These are phyloP conservation scores for Cyclotella baltica DNA, from an alignment of 108 stramenopile genomes.

Conservation along the genomic window DNA sequence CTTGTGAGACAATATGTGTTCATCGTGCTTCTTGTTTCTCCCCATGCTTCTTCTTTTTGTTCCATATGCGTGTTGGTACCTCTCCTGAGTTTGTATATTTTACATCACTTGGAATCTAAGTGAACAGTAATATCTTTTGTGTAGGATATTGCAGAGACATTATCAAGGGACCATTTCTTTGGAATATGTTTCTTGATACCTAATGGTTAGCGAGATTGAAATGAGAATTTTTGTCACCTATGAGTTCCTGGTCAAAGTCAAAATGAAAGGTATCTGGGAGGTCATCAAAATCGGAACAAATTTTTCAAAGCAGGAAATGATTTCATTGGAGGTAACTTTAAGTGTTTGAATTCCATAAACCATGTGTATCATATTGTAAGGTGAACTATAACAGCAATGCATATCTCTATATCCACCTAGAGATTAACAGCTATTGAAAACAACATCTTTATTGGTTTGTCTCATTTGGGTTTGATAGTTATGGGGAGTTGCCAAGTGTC, in stretches of 20 bases:
- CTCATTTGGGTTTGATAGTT: slow-evolving; percentile 5
- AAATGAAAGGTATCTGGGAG: slow-evolving; percentile 16
- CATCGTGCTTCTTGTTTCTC: too few species aligned
- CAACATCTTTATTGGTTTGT: not conserved
- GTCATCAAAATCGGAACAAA: slow-evolving; percentile 4
- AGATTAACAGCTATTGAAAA: slow-evolving; percentile 9
- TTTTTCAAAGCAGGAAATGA: slow-evolving; percentile 3
- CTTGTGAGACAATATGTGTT: too few species aligned
- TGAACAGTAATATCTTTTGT: too few species aligned
- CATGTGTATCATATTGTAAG: slow-evolving; percentile 17
- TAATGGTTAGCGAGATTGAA: too few species aligned
- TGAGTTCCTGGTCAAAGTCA: slow-evolving; percentile 33
- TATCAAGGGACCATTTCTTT: too few species aligned
- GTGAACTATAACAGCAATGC: slow-evolving; percentile 24
- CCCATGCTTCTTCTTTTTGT: too few species aligned
- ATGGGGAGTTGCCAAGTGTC: slow-evolving; percentile 13
- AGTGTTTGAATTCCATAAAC: slow-evolving; percentile 27
- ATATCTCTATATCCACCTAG: slow-evolving; percentile 25
- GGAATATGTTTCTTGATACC: too few species aligned
- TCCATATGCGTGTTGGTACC: too few species aligned
- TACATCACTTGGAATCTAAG: too few species aligned
- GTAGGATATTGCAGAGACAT: too few species aligned
- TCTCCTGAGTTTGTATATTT: too few species aligned
- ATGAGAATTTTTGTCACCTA: slow-evolving; percentile 11
- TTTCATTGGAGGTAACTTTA: slow-evolving; percentile 13